Conservation (phyloP, 1,139 yeast species). For the Blastobotrys petasosporus region DNA sequence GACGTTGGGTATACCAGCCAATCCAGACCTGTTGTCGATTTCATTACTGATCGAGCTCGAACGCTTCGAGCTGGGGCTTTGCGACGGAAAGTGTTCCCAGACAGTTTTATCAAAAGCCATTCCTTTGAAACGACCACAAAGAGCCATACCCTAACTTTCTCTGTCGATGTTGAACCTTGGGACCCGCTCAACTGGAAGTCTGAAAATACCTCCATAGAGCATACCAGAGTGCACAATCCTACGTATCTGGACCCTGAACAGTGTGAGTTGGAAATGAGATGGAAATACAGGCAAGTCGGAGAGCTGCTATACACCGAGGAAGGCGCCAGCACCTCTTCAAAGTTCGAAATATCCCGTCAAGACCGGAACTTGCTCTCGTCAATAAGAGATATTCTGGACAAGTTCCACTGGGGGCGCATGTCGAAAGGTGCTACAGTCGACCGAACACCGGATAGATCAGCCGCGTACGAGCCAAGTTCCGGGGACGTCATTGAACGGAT, state of each 20-base stretch:
- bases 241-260: conserved; percentile 3
- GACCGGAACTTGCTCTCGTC: not conserved
- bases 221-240: not conserved
- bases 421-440: conserved; percentile 15
- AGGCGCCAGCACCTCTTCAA: not conserved
- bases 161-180: conserved; percentile 15
- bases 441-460: not conserved
- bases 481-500: conserved; percentile 5
- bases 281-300: conserved; percentile 11
- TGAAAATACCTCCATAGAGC: not conserved
- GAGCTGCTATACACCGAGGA: conserved; percentile 5
- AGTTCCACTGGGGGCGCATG: conserved; percentile 14
- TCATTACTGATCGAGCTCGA: conserved; percentile 11
- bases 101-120: not conserved
- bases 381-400: conserved; percentile 11
- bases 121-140: not conserved
- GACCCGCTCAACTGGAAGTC: conserved; percentile 7
- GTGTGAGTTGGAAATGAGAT: conserved; percentile 8
- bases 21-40: conserved; percentile 8
- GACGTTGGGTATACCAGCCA: conserved; percentile 12
- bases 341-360: not conserved
- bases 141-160: conserved; percentile 17
- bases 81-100: not conserved
- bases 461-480: not conserved
- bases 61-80: conserved; percentile 1